A percentile compares a stretch with the other conserved stretches of the same genome.
phyloP scores from a whole-genome alignment of 2,329 filamentous ascomycete species.

The Fusarium drepaniforme region DNA sequence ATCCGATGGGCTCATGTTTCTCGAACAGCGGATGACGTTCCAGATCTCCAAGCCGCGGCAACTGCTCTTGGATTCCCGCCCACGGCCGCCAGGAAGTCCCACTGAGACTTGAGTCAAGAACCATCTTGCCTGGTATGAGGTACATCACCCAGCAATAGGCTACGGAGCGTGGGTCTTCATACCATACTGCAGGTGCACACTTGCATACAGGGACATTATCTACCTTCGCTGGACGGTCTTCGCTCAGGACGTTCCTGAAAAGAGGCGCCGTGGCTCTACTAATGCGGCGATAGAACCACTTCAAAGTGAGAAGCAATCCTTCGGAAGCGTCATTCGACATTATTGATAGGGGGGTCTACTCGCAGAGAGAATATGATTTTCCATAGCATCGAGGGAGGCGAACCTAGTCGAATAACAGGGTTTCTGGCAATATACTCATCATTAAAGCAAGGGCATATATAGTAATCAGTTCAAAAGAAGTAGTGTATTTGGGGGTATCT shows the following conservation, averaged over 20 bases:
- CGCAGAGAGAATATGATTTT: background rate
- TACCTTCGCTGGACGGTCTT: background rate
- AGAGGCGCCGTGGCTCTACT: background rate
- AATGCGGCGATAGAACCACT: background rate
- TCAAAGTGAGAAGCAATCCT: background rate
- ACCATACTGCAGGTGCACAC: background rate
- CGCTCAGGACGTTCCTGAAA: background rate
- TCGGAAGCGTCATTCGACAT: background rate
- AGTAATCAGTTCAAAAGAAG: background rate
- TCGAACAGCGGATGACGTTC: slow-evolving; percentile 47
- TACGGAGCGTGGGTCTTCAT: background rate
- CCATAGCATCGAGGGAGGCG: too few species aligned
- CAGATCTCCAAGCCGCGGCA: slow-evolving; percentile 46
- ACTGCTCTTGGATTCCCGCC: slow-evolving; percentile 41
- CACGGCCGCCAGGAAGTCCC: background rate
- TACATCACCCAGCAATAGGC: background rate
- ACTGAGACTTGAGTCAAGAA: background rate
- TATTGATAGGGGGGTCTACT: background rate
- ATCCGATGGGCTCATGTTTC: slow-evolving; percentile 49
- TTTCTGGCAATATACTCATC: background rate
- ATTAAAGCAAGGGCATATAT: background rate
- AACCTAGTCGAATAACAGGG: background rate
- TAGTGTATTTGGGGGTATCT: slow-evolving; percentile 38
- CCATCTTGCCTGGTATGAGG: background rate
- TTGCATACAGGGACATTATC: background rate